phyloP scores from a whole-genome alignment of 129 eudicot species.

The Gnaphalium uliginosum region DNA sequence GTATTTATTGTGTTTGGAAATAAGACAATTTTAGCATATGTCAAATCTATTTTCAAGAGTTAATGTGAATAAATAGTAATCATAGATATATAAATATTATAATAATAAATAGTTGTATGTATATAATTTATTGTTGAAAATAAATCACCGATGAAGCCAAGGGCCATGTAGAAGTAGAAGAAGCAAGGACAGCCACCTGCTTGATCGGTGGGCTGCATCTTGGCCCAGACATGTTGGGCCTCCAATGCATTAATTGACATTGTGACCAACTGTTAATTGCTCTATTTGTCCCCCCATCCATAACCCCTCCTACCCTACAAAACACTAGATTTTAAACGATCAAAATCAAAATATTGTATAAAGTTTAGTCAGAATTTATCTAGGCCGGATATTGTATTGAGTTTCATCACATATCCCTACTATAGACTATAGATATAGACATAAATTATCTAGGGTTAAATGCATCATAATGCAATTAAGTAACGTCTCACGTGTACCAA shows the following conservation, averaged over 20 bases:
- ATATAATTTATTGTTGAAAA: no score
- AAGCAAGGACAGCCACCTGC: conserved; percentile 27
- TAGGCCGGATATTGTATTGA: no score
- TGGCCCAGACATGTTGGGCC: conserved; percentile 37
- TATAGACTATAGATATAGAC: no score
- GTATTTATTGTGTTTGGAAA: no score
- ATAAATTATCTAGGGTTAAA: no score
- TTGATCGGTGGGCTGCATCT: conserved; percentile 31
- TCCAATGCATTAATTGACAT: conserved; percentile 16
- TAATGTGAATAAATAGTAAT: neutral
- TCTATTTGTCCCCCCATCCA: conserved; percentile 22
- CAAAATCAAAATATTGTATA: neutral
- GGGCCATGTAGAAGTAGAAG: neutral
- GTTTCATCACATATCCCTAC: no score
- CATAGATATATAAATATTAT: neutral
- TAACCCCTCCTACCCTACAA: neutral
- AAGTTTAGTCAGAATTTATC: no score
- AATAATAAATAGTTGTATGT: no score
- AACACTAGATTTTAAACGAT: neutral
- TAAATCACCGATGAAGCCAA: neutral
- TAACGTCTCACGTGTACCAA: no score
- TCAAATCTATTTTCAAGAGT: neutral
- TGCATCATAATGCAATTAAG: no score
- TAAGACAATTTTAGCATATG: neutral
- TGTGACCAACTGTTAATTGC: conserved; percentile 19